phyloP scores from a whole-genome alignment of 352 stramenopile genomes.

The Globisporangium heterothallicum region DNA sequence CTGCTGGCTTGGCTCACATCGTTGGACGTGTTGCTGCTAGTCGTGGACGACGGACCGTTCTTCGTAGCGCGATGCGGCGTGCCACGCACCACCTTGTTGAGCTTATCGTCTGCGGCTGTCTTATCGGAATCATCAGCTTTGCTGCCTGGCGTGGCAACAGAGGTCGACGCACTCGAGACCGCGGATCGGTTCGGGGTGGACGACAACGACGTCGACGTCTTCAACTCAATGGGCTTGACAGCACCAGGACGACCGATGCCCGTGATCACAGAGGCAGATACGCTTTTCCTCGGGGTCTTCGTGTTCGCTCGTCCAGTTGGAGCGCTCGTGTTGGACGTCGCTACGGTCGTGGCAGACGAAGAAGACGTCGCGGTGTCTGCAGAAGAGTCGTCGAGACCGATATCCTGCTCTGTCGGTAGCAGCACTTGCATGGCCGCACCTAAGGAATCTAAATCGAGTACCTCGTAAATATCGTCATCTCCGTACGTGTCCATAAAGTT shows the following conservation, averaged over 20 bases:
- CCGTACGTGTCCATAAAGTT: constrained; percentile 92
- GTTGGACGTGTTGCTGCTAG: constrained; percentile 18
- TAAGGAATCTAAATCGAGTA: constrained; percentile 91
- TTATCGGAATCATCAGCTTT: constrained; percentile 52
- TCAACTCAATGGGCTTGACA: constrained; percentile 77
- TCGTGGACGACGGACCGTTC: constrained; percentile 17
- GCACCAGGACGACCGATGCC: constrained; percentile 67
- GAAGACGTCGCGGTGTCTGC: constrained; percentile 14
- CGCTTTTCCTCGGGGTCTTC: constrained; percentile 72
- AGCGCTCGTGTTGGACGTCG: constrained; percentile 7
- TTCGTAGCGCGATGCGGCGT: constrained; percentile 53
- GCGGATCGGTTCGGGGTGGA: constrained; percentile 41
- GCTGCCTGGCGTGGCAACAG: constrained; percentile 26
- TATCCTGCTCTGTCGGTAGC: constrained; percentile 63
- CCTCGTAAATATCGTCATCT: constrained; percentile 94
- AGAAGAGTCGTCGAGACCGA: constrained; percentile 51
- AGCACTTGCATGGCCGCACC: constrained; percentile 67
- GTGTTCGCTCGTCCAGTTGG: constrained; percentile 13
- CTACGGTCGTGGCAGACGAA: not conserved
- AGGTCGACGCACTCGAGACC: constrained; percentile 13
- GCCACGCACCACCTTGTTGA: constrained; percentile 29
- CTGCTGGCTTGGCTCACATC: constrained; percentile 1
- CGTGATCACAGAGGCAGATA: constrained; percentile 47
- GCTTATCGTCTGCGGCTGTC: constrained; percentile 44
- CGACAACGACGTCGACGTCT: constrained; percentile 51